Evolutionary conservation across 169 alveolate genomes (phyloP).

Genomic region (Plasmodium yoelii): DNA sequence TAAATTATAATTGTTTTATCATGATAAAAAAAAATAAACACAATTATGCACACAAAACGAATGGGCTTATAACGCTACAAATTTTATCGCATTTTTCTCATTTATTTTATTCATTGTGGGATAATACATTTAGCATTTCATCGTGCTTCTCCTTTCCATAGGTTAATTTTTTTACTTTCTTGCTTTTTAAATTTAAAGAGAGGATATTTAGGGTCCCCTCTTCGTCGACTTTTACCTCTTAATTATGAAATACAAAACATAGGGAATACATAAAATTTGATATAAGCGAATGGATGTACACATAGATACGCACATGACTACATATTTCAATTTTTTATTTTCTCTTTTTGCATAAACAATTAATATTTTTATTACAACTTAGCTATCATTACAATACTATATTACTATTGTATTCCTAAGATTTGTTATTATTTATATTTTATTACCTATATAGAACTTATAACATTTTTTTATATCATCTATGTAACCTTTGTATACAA

Average conservation of each 20-base stretch:
- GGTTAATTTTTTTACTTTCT: conserved; percentile 21
- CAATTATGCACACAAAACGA: no score
- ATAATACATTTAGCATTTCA: conserved; percentile 31
- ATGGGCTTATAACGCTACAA: no score
- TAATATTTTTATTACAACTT: no score
- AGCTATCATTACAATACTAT: no score
- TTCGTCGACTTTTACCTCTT: conserved; percentile 59
- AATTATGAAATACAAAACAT: neutral
- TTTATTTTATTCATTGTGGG: no score
- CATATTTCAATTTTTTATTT: neutral
- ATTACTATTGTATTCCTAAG: no score
- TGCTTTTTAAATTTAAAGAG: conserved; percentile 43
- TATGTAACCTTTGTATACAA: conserved; percentile 52
- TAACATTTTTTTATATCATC: conserved; percentile 43
- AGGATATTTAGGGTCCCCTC: conserved; percentile 25
- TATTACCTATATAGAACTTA: conserved; percentile 61
- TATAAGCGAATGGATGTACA: neutral
- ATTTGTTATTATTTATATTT: no score
- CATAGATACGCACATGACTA: neutral
- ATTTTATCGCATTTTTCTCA: no score
- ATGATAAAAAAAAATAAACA: no score
- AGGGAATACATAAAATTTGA: neutral
- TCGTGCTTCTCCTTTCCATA: conserved; percentile 47
- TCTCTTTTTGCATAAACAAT: no score
- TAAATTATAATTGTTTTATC: no score